phyloP scores from a whole-genome alignment of 805 yeast species.

The Cyberlindnera bimundalis region DNA sequence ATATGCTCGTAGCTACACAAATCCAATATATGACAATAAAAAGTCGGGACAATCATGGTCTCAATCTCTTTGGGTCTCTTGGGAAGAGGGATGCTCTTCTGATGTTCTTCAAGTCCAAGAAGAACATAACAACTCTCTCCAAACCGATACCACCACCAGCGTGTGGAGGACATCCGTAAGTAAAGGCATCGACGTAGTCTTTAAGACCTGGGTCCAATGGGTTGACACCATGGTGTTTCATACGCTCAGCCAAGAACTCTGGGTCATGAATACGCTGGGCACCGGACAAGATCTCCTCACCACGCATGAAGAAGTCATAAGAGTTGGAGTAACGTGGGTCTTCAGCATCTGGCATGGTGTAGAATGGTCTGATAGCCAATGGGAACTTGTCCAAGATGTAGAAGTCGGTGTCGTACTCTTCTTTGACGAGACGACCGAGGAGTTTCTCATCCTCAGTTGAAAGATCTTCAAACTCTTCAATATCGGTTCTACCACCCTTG shows the following conservation, averaged over 20 bases:
- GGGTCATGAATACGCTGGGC: slow-evolving; percentile 99
- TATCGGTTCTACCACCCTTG: slow-evolving; percentile 78
- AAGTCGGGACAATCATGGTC: slow-evolving; percentile 49
- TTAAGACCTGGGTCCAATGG: slow-evolving; percentile 76
- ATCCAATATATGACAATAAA: not conserved
- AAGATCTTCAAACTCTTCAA: slow-evolving; percentile 78
- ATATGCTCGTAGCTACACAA: not conserved
- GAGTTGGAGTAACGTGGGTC: slow-evolving; percentile 94
- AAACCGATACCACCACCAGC: slow-evolving; percentile 99
- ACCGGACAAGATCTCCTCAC: slow-evolving; percentile 98
- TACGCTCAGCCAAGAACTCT: slow-evolving; percentile 73
- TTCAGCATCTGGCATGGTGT: slow-evolving; percentile 97
- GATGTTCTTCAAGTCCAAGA: slow-evolving; percentile 92
- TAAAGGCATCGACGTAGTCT: slow-evolving; percentile 91
- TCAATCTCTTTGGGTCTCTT: slow-evolving; percentile 93
- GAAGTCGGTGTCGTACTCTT: slow-evolving; percentile 95
- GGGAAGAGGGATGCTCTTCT: slow-evolving; percentile 99
- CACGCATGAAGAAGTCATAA: slow-evolving; percentile 99
- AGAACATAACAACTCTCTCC: slow-evolving; percentile 98
- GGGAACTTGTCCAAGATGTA: slow-evolving; percentile 99
- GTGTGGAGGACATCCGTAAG: slow-evolving; percentile 96
- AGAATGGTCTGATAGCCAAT: slow-evolving; percentile 92
- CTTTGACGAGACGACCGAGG: slow-evolving; percentile 87
- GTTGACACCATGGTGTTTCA: slow-evolving; percentile 79
- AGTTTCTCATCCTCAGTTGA: slow-evolving; percentile 93